Evolutionary conservation across 1,284 basidiomycete genomes (phyloP).

Genomic region (Erythrobasidium hasegawianum): DNA sequence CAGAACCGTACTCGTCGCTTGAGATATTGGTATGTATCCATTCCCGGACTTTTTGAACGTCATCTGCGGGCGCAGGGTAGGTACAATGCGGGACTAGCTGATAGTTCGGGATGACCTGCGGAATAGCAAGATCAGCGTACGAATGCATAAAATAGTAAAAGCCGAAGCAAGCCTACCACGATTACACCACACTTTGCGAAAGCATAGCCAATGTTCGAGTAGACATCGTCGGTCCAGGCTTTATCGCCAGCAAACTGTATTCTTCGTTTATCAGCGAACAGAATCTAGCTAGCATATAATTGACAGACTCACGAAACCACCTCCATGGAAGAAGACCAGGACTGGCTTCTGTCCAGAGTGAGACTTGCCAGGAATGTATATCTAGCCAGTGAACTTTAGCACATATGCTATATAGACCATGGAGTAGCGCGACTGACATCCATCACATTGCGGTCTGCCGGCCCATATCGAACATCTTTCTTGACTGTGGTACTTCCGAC

Average conservation of each 20-base stretch:
- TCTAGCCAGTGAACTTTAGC: no score
- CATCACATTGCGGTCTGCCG: slow-evolving; percentile 26
- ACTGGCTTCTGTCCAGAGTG: slow-evolving; percentile 7
- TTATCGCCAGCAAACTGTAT: slow-evolving; percentile 23
- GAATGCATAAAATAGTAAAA: background rate
- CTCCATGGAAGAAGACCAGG: slow-evolving; percentile 28
- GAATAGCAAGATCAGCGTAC: background rate
- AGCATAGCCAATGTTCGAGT: slow-evolving; percentile 31
- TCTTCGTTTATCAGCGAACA: background rate
- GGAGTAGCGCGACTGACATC: slow-evolving; percentile 10
- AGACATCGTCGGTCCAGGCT: slow-evolving; percentile 19
- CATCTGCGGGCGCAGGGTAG: slow-evolving; percentile 18
- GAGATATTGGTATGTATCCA: slow-evolving; percentile 25
- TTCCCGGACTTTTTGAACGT: slow-evolving; percentile 23
- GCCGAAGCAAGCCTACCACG: slow-evolving; percentile 12
- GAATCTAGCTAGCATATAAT: background rate
- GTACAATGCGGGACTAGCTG: slow-evolving; percentile 10
- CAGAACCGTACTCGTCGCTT: slow-evolving; percentile 8
- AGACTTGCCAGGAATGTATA: slow-evolving; percentile 6
- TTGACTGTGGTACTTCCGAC: slow-evolving; percentile 14
- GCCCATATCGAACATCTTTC: slow-evolving; percentile 26
- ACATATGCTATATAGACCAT: no score
- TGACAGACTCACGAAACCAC: slow-evolving; percentile 20
- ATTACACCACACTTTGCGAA: slow-evolving; percentile 28
- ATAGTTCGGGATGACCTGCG: slow-evolving; percentile 17